Evolutionary conservation across 345 rosid species (phyloP).

Genomic region (Citrus inodora): DNA sequence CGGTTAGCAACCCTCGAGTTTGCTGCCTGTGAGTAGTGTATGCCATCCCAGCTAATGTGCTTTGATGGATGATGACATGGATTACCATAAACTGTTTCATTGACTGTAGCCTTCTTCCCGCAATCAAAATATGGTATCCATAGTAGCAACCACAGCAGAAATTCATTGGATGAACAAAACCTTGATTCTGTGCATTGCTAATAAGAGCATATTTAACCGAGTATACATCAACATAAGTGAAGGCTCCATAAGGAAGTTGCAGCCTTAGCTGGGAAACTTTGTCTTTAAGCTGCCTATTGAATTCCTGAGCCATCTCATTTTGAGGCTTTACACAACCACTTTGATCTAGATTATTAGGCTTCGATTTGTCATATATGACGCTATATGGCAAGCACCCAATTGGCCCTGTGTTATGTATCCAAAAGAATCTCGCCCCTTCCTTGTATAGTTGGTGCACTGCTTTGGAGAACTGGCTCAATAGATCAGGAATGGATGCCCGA

Average conservation of each 20-base stretch:
- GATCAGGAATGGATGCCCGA: conserved; percentile 48
- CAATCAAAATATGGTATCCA: conserved; percentile 64
- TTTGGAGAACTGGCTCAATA: conserved; percentile 38
- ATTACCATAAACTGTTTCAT: conserved; percentile 62
- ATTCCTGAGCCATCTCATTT: conserved; percentile 59
- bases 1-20: conserved; percentile 43
- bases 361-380: conserved; percentile 24
- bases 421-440: conserved; percentile 76
- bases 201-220: conserved; percentile 57
- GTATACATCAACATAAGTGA: conserved; percentile 67
- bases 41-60: conserved; percentile 81
- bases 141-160: conserved; percentile 66
- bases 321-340: conserved; percentile 57
- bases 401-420: conserved; percentile 84
- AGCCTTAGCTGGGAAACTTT: conserved; percentile 33
- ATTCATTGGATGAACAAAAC: conserved; percentile 58
- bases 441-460: conserved; percentile 46
- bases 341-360: conserved; percentile 38
- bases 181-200: conserved; percentile 47
- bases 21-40: conserved; percentile 64
- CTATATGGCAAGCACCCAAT: no score
- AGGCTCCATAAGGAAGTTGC: conserved; percentile 41
- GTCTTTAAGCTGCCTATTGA: conserved; percentile 62
- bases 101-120: conserved; percentile 52
- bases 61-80: conserved; percentile 51